Evolutionary conservation across 768 basidiomycete species (phyloP), one percentile per base, ranked within the genome.

Genomic region (Suillus decipiens): DNA sequence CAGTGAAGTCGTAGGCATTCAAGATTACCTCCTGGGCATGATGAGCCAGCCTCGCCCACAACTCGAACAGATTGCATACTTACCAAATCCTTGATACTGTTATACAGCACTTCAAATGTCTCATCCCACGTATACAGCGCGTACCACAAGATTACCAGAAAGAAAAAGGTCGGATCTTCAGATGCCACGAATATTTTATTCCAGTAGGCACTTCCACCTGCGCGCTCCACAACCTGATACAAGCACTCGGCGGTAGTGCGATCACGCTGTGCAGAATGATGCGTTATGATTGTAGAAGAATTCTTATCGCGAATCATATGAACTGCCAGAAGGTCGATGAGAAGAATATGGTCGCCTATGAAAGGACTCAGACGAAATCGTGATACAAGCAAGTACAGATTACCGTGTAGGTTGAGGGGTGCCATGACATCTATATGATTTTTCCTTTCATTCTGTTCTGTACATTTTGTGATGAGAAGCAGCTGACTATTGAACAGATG

Each of bases 121-220:
- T 86, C 83, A 60, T 85, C 84, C 82, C 83, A 85, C 1, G 82
- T 77, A 67, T 85, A 84, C 11, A 84, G 67, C 2, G 81, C 79
- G 63, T 82, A 82, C 84, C 84, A 85, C 39, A 85, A 67, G 17
- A 81, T 69, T 48, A 77, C 74, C 14, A 85, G 64, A 39, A 85
- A 72, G 36, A 85, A 72, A 45, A 84, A 82, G 1, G 82, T 85
- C 3, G 83, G 81, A 62, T 84, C 83, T 6, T 68, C 71, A 64
- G 15, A 63, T 47, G 60, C 45, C 24, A 43, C 7, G 37, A 69
- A 65, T 60, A 69, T 66, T 50, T 66, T 58, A 5, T 43, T 24
- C 67, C 68, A 68, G 60, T 68, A 69, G 1, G 78, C 73, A 48
- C 77, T 77, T 37, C 75, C 67, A 5, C 72, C 72, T 12, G 76